Evolutionary conservation across 768 basidiomycete species (phyloP), one percentile per base, ranked within the genome.

Genomic region (Mycena floridula): DNA sequence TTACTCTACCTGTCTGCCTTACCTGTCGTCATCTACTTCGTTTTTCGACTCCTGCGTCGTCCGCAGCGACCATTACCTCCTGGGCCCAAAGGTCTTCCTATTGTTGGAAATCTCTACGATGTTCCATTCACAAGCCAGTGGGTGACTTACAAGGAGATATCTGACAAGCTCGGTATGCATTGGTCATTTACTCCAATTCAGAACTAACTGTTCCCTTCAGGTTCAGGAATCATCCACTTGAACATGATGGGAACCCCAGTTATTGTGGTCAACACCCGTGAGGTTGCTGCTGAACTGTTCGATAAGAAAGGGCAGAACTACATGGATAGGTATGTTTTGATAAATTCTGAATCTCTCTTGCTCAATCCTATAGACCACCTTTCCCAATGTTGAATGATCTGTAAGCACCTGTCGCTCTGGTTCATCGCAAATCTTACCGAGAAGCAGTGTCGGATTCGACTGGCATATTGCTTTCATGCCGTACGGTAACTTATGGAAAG

Each of bases 161-260:
- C 32, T 4, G 32, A 35, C 15, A 35, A 35, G 18, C 18, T 15
- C 32, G 18, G 32, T 35, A 15, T 7, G 32, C 13, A 35, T 15
- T 35, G 7, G 32, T 35, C 15, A 3, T 35, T 13, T 18, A 35
- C 18, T 30, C 28, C 28, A n/a, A 35, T 3, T 35, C 32, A 18
- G 3, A n/a, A n/a, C 32, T 35, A 18, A 35, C 32, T 7, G n/a
- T n/a, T 25, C 30, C 21, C 25, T 39, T 18, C 35, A 57, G 56
- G 47, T 23, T 54, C 54, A n/a, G 55, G 56, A 27, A 53, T 60
- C 32, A 52, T 61, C n/a, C 56, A 56, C 44, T 41, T 59, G 15
- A 45, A 49, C 35, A 41, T 55, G 7, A 42, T 45, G 3, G 57
- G 60, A 18, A 49, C 48, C 9, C 52, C 46, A 1, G 43, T 62